Percentiles rank a stretch among this genome's conserved stretches.
phyloP scores from a whole-genome alignment of 1,284 basidiomycete species.

The Pseudozyma sp. region DNA sequence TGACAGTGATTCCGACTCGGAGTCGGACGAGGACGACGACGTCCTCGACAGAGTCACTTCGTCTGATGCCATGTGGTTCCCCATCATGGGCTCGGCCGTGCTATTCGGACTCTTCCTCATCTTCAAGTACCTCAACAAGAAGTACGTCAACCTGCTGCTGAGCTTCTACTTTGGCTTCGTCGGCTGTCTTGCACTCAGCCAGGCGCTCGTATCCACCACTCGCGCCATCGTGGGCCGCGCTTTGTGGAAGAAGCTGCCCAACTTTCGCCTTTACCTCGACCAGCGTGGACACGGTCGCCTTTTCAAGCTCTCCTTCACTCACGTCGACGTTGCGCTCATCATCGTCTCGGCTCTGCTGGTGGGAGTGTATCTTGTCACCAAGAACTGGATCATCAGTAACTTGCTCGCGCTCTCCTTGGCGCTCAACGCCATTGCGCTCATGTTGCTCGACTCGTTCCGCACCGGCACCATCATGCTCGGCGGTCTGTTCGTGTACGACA shows the following conservation, averaged over 20 bases:
- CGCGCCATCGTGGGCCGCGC: slow-evolving; percentile 31
- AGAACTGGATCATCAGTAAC: slow-evolving; percentile 80
- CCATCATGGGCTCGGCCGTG: slow-evolving; percentile 62
- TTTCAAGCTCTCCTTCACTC: slow-evolving; percentile 66
- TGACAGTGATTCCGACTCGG: slow-evolving; percentile 33
- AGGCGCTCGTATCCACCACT: slow-evolving; percentile 35
- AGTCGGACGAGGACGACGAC: slow-evolving; percentile 54
- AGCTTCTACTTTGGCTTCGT: slow-evolving; percentile 65
- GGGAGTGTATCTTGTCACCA: slow-evolving; percentile 74
- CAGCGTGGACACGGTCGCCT: slow-evolving; percentile 44
- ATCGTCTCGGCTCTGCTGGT: slow-evolving; percentile 78
- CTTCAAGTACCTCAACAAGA: slow-evolving; percentile 66
- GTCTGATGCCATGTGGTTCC: slow-evolving; percentile 63
- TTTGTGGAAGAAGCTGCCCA: slow-evolving; percentile 51
- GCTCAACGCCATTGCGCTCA: slow-evolving; percentile 81
- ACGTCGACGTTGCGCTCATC: slow-evolving; percentile 75
- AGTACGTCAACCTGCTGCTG: slow-evolving; percentile 60
- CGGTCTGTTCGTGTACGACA: slow-evolving; percentile 67
- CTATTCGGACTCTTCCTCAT: slow-evolving; percentile 62
- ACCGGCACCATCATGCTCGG: slow-evolving; percentile 84
- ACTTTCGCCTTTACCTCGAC: slow-evolving; percentile 38
- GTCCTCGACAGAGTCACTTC: slow-evolving; percentile 58
- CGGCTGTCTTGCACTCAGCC: slow-evolving; percentile 56
- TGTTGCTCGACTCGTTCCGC: slow-evolving; percentile 89
- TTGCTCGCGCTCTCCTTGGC: slow-evolving; percentile 85